Evolutionary conservation across 2,329 filamentous ascomycete genomes (phyloP).

Genomic region (Dendrostoma leiphaemia): DNA sequence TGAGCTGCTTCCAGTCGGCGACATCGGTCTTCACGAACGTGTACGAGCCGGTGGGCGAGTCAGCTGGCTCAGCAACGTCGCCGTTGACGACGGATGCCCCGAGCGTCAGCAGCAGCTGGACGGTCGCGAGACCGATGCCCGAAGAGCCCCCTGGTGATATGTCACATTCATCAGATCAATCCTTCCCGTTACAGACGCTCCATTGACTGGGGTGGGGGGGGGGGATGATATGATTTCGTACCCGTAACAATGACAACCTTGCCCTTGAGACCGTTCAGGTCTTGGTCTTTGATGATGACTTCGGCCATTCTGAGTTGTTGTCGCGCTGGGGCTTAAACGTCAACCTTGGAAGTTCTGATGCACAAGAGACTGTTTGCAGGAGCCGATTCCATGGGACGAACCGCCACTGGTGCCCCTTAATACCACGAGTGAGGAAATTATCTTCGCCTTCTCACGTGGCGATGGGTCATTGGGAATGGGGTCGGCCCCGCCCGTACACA

Average conservation of each 20-base stretch:
- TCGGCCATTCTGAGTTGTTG: slow-evolving; percentile 43
- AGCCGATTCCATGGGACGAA: no score
- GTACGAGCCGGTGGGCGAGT: slow-evolving; percentile 26
- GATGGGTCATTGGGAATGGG: no score
- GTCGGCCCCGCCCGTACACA: no score
- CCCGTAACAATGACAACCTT: slow-evolving; percentile 51
- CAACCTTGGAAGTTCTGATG: no score
- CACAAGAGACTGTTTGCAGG: no score
- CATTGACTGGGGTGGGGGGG: not conserved
- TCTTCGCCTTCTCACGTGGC: no score
- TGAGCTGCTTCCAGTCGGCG: slow-evolving; percentile 46
- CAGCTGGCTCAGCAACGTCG: slow-evolving; percentile 46
- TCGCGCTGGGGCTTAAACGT: no score
- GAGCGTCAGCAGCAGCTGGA: slow-evolving; percentile 46
- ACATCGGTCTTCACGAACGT: slow-evolving; percentile 47
- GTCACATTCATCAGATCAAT: not conserved
- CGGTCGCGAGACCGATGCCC: slow-evolving; percentile 59
- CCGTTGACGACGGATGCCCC: slow-evolving; percentile 55
- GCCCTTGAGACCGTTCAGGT: slow-evolving; percentile 41
- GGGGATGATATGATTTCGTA: not conserved
- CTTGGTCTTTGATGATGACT: slow-evolving; percentile 43
- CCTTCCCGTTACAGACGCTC: no score
- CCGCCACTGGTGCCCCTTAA: no score
- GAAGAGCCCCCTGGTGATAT: slow-evolving; percentile 48
- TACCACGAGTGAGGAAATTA: no score